These are phyloP conservation scores for Candida stauntonica DNA, from an alignment of 805 yeast genomes.

Conservation along the genomic window DNA sequence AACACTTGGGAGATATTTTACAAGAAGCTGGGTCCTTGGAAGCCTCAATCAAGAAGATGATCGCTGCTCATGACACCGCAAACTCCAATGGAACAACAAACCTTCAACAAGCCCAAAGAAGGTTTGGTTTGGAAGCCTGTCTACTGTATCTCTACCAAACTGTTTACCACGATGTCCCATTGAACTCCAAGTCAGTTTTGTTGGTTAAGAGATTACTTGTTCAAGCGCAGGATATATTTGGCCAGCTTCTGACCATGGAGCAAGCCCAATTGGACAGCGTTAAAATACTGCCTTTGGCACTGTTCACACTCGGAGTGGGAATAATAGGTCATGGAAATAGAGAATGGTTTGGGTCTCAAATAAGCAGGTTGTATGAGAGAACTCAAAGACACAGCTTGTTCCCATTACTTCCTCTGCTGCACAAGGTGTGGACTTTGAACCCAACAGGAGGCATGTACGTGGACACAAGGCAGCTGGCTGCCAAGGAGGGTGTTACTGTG, in stretches of 20 bases:
- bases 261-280: background rate
- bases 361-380: conserved; percentile 1
- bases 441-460: conserved; percentile 3
- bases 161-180: conserved; percentile 5
- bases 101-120: background rate
- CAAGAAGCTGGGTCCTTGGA: conserved; percentile 6
- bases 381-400: conserved; percentile 3
- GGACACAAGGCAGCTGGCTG: conserved; percentile 7
- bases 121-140: conserved; percentile 4
- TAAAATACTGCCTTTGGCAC: conserved; percentile 4
- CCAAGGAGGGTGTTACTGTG: conserved; percentile 3
- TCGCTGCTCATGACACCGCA: background rate
- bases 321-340: conserved; percentile 3
- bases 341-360: conserved; percentile 2
- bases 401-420: conserved; percentile 1
- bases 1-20: conserved; percentile 2
- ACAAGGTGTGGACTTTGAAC: conserved; percentile 6
- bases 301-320: conserved; percentile 7
- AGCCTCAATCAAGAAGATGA: background rate
- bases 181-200: conserved; percentile 3
- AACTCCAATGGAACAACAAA: background rate
- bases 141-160: conserved; percentile 10
- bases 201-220: conserved; percentile 4
- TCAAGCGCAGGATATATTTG: background rate
- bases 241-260: background rate